phyloP scores from a whole-genome alignment of 2,329 filamentous ascomycete species.

The Alternaria conjuncta region DNA sequence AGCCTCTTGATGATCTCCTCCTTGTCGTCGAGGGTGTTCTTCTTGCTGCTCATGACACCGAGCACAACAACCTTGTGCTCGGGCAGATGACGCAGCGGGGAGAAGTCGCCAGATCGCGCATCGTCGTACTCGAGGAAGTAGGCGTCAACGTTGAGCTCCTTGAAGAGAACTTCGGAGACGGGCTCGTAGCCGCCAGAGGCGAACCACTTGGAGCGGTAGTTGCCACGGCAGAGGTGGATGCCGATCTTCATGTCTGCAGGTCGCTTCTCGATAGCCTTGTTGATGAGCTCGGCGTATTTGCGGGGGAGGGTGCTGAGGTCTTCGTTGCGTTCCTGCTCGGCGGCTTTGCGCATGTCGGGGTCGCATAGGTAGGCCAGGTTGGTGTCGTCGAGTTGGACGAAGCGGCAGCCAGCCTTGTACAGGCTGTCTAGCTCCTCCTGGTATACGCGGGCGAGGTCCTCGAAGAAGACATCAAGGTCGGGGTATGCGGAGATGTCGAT shows the following conservation, averaged over 20 bases:
- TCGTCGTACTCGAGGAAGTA: conserved; percentile 68
- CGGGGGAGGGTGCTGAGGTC: conserved; percentile 57
- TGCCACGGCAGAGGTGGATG: conserved; percentile 64
- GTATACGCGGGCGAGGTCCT: conserved; percentile 62
- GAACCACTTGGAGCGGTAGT: conserved; percentile 65
- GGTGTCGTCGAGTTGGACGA: conserved; percentile 66
- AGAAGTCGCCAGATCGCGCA: conserved; percentile 62
- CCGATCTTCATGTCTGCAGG: conserved; percentile 63
- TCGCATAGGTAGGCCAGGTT: conserved; percentile 67
- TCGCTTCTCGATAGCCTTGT: conserved; percentile 59
- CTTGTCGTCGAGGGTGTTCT: conserved; percentile 62
- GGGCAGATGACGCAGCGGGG: conserved; percentile 61
- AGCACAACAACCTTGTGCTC: conserved; percentile 63
- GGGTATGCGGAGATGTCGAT: conserved; percentile 63
- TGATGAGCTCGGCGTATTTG: conserved; percentile 63
- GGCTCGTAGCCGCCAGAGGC: conserved; percentile 65
- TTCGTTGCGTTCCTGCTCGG: conserved; percentile 57
- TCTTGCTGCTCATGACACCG: conserved; percentile 64
- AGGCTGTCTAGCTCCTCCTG: conserved; percentile 62
- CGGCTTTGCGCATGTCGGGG: conserved; percentile 61
- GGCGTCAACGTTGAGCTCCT: conserved; percentile 62
- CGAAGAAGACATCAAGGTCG: conserved; percentile 62
- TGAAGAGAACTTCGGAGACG: conserved; percentile 64
- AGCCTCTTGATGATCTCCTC: conserved; percentile 49
- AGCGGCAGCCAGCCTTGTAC: conserved; percentile 62